Percentiles rank a stretch among this genome's conserved stretches.
These are phyloP conservation scores for Phytophthora cactorum DNA, from an alignment of 352 stramenopile species.

Conservation along the genomic window DNA sequence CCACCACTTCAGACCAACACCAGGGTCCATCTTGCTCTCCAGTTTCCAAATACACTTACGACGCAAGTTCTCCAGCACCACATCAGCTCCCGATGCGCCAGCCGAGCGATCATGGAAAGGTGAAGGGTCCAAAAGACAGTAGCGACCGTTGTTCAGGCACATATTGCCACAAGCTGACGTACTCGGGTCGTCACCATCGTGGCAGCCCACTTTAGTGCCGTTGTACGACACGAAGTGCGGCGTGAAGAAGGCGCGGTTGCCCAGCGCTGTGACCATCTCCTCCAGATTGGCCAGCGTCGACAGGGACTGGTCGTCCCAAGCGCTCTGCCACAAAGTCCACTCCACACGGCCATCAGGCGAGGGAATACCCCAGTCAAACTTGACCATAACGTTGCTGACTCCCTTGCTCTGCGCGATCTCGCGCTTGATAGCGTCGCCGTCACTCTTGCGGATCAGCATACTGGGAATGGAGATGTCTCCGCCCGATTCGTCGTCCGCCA, in stretches of 20 bases:
- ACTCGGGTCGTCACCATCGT: conserved; percentile 60
- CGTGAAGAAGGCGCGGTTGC: conserved; percentile 94
- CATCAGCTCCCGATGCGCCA: conserved; percentile 94
- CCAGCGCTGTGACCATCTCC: conserved; percentile 85
- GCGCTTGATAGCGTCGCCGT: conserved; percentile 94
- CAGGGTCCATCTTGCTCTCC: conserved; percentile 72
- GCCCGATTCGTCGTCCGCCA: conserved; percentile 96
- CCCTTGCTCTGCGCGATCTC: conserved; percentile 80
- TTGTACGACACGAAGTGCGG: conserved; percentile 98
- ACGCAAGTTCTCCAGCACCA: conserved; percentile 93
- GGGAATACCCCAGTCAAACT: conserved; percentile 96
- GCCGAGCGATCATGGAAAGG: conserved; percentile 94
- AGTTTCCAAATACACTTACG: conserved; percentile 96
- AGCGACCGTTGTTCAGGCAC: conserved; percentile 97
- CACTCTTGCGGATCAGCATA: conserved; percentile 96
- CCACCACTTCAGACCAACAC: conserved; percentile 94
- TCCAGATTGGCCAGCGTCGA: conserved; percentile 85
- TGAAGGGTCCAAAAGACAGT: conserved; percentile 95
- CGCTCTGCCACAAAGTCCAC: conserved; percentile 97
- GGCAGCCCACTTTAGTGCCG: conserved; percentile 92
- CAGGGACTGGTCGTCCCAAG: conserved; percentile 90
- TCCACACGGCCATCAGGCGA: conserved; percentile 95
- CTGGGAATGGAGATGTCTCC: conserved; percentile 97
- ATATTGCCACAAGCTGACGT: conserved; percentile 94
- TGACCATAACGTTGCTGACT: conserved; percentile 93